Evolutionary conservation across 495 filamentous ascomycete genomes (phyloP), one percentile per base, ranked within the genome.

Genomic region (Aspergillus funiculosus): DNA sequence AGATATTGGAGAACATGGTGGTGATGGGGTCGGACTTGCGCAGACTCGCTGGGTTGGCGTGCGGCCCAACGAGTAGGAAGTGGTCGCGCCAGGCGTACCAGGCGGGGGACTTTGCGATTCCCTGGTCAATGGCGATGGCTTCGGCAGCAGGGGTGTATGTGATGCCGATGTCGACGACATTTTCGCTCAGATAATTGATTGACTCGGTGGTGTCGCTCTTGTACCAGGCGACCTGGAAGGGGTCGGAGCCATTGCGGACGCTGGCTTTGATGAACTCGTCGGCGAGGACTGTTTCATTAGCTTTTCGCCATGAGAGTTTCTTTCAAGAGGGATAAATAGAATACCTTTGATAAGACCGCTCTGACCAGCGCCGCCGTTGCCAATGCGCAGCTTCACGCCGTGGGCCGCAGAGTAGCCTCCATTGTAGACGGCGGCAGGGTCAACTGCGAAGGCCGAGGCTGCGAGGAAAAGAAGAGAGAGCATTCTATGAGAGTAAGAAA

Each of bases 121-220:
- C 57, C 21, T 60, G 46, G 0, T 54, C 38, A 24, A 70, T 61
- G 28, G 67, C 68, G 32, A 68, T 60, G 8, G 54, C 9, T 35
- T 73, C 69, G 14, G 69, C 68, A 1, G 57, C 47, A 4, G 59
- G 46, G 13, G 43, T 57, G 52, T 73, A 73, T 28, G 69, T 72
- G 14, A 73, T 71, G 5, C 58, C 67, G 9, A 73, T 52, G 37
- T 71, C 66, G 28, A 65, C 46, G 17, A 43, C 46, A n/a, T 50
- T 48, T 17, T 52, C 43, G 7, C 57, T 49, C 24, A 73, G 62
- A 48, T 67, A 60, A 15, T 68, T 58, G 50, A 72, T 71, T 1
- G 59, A 57, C 34, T 62, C 54, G 17, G 65, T 69, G 2, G 69
- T 72, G 53, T 73, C 68, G 30, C 57, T 56, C 10, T 58, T 64